Base-by-base conservation (phyloP, 179 eudicot genomes). In the Amaranthus tricolor region DNA sequence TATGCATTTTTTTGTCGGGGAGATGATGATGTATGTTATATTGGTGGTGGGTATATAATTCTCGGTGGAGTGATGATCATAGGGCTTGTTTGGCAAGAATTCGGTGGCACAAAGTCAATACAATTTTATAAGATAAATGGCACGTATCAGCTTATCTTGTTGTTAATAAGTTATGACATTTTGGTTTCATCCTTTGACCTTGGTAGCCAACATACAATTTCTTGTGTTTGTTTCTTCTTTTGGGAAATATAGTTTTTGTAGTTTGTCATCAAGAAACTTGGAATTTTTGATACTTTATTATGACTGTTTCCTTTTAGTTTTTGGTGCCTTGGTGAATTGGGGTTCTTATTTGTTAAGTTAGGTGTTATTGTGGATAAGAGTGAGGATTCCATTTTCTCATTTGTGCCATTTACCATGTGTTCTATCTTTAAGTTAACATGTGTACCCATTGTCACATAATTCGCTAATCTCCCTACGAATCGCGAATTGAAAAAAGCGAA, bases 21-120 rank as follows among this genome's bases (percentile, higher is more conserved):
- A 16, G 17, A 21, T 71, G 79, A 43, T 72, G 72, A 72, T 69
- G 61, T 59, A 65, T 55, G 43, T 21, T 19, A 69, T 65, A 21
- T 79, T 70, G 75, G 55, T 70, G 75, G 55, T 52, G 59, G 55
- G 17, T 61, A 54, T 76, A 75, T 17, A 1, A 64, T 74, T 73
- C 80, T 77, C 79, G 81, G 79, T 64, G 76, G 73, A 70, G 60
- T 58, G 19, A 19, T 68, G 54, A 44, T 51, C 19, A 50, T 48
- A 68, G 69, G 62, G 82, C 71, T 68, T 76, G 78, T 73, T 81
- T 77, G 81, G 78, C 70, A 77, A 77, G 73, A 72, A 65, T 69
- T 68, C 74, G 54, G 74, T 24, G 71, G 8, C 66, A 74, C 53
- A 64, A 19, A 55, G 70, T 77, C 72, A 74, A 74, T 69, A n/a